Conservation (phyloP, 2,329 filamentous ascomycete genomes). For the Bipolaris cookei region DNA sequence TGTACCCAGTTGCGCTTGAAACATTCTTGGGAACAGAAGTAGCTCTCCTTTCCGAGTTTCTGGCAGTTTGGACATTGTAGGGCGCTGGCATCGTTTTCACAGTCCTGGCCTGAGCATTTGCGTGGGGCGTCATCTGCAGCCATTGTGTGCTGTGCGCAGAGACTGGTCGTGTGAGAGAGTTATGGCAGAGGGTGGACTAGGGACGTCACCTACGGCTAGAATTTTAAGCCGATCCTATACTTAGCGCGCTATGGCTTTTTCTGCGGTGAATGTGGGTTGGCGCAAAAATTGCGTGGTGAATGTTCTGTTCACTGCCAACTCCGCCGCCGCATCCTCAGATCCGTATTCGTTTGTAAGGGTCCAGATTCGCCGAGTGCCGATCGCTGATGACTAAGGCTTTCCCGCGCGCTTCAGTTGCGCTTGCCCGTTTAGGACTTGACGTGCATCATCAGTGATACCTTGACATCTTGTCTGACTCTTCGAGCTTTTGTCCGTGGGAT, state of each 20-base stretch:
- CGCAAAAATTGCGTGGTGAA: slow-evolving; percentile 25
- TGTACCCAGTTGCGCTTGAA: slow-evolving; percentile 98
- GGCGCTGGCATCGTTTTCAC: slow-evolving; percentile 81
- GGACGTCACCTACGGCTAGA: neutral
- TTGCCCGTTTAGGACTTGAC: slow-evolving; percentile 26
- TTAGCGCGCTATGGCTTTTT: neutral
- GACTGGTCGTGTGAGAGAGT: neutral
- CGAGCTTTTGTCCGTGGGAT: slow-evolving; percentile 8
- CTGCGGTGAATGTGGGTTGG: slow-evolving; percentile 19
- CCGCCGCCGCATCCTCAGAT: slow-evolving; percentile 21
- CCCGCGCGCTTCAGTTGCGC: slow-evolving; percentile 12
- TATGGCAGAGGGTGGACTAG: neutral
- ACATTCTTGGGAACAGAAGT: slow-evolving; percentile 97
- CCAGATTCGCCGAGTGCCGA: slow-evolving; percentile 23
- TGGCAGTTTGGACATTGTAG: slow-evolving; percentile 95
- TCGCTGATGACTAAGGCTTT: slow-evolving; percentile 30
- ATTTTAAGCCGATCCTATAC: neutral
- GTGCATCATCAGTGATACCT: slow-evolving; percentile 23
- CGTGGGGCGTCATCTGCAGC: slow-evolving; percentile 58
- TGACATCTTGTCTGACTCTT: slow-evolving; percentile 14
- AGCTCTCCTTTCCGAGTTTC: slow-evolving; percentile 88
- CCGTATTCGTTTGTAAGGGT: slow-evolving; percentile 23
- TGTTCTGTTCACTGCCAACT: slow-evolving; percentile 1
- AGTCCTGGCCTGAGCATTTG: slow-evolving; percentile 82
- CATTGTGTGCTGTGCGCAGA: slow-evolving; percentile 33